Conservation (phyloP, 208 protist genomes). For the Trypanosoma congolense region DNA sequence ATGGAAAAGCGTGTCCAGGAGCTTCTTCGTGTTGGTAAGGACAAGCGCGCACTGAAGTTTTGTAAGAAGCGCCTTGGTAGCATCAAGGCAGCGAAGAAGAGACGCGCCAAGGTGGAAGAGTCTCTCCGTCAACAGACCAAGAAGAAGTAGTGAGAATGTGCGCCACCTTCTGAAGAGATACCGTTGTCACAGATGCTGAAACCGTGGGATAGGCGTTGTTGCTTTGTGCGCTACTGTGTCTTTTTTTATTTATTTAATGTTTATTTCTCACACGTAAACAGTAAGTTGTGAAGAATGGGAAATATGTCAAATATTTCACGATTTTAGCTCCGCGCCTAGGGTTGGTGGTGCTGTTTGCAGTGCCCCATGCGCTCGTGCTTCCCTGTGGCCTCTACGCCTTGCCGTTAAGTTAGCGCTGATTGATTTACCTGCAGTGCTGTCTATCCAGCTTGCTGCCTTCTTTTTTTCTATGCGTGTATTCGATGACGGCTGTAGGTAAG, state of each 20-base stretch:
- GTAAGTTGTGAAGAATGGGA: too few relatives aligned
- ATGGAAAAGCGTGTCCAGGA: conserved; percentile 92
- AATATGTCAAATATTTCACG: too few relatives aligned
- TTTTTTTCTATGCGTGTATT: neutral
- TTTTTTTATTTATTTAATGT: too few relatives aligned
- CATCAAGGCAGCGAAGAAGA: conserved; percentile 90
- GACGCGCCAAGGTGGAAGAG: conserved; percentile 89
- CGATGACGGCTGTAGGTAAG: too few relatives aligned
- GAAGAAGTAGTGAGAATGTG: conserved; percentile 54
- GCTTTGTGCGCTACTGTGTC: conserved; percentile 2
- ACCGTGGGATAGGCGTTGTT: neutral
- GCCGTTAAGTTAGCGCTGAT: too few relatives aligned
- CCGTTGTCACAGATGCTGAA: conserved; percentile 2
- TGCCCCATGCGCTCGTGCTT: too few relatives aligned
- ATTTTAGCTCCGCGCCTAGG: too few relatives aligned
- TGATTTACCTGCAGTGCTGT: too few relatives aligned
- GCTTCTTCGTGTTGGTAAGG: conserved; percentile 92
- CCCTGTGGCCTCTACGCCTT: too few relatives aligned
- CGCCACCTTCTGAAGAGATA: neutral
- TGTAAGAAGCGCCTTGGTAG: conserved; percentile 92
- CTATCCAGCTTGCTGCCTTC: conserved; percentile 2
- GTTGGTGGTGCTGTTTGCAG: too few relatives aligned
- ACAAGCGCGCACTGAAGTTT: conserved; percentile 94
- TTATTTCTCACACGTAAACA: too few relatives aligned
- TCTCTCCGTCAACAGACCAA: conserved; percentile 82